A percentile compares a stretch with the other conserved stretches of the same genome.
phyloP scores from a whole-genome alignment of 306 rosid species.

The Lathyrus tuberosus region DNA sequence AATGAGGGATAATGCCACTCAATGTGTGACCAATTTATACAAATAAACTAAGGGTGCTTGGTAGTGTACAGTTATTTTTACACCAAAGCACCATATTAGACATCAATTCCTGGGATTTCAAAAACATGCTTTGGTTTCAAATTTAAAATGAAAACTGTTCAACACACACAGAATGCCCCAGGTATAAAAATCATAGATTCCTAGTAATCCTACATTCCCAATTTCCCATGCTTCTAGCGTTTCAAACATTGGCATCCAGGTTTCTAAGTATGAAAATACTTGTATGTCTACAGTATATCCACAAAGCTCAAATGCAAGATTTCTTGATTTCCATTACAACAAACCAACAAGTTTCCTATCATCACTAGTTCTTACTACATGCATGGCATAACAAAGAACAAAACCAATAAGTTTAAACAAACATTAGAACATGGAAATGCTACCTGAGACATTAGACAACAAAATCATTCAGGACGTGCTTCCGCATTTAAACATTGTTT shows the following conservation, averaged over 20 bases:
- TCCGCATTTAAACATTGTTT: slow-evolving; percentile 16
- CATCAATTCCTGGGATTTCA: slow-evolving; percentile 3
- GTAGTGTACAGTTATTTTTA: not conserved
- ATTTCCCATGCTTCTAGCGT: not conserved
- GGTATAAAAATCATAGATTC: not conserved
- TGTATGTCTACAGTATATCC: not conserved
- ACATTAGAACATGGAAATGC: slow-evolving; percentile 1
- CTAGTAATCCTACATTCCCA: slow-evolving; percentile 21
- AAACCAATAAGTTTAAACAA: not conserved
- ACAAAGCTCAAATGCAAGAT: slow-evolving; percentile 28
- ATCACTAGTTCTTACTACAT: not conserved
- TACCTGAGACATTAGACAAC: slow-evolving; percentile 26
- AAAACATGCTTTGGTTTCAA: not conserved
- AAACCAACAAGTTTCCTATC: not conserved
- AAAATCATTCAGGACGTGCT: slow-evolving; percentile 9
- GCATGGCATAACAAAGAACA: not conserved
- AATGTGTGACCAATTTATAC: slow-evolving; percentile 18
- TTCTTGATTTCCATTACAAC: slow-evolving; percentile 18
- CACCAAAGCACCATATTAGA: slow-evolving; percentile 1
- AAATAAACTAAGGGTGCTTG: not conserved
- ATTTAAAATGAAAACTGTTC: slow-evolving; percentile 2
- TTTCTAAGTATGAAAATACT: slow-evolving; percentile 1
- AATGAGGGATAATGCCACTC: not conserved
- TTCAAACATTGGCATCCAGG: slow-evolving; percentile 12
- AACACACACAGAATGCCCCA: not conserved